Base-by-base conservation (phyloP, 2,329 filamentous ascomycete species). In the Alternaria postmessia region DNA sequence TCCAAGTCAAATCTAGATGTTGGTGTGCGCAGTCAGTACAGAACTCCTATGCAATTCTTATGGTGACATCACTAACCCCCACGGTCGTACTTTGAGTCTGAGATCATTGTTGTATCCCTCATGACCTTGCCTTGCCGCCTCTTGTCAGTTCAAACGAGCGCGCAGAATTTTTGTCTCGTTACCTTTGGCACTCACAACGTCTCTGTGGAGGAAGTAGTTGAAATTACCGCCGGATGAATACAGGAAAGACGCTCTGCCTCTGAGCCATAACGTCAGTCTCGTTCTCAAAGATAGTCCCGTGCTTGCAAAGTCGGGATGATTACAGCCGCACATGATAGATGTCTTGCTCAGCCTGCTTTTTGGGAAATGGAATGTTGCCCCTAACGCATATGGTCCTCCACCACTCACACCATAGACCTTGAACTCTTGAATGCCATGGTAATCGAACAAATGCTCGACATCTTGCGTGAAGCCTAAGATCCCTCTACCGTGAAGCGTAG, bases 391-490 rank as follows among this genome's bases (percentile, higher is more conserved):
- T 24, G 43, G 24, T 20, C 53, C 43, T 6, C 36, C 53, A 34
- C 28, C 44, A 32, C 34, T 24, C 14, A 26, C 24, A 24, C 34
- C n/a, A 18, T 38, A 32, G 8, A 49, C 16, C 18, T 22, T 51
- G 44, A 56, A 56, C 26, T 42, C 28, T 48, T 16, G 34, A 20
- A 56, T 18, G n/a, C 28, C 36, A 24, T 24, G 36, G 24, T 56
- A 43, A 49, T 56, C 4, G 20, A 56, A 26, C 46, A 51, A 34
- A 22, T 43, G 44, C 34, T 56, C 9, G 9, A 56, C 46, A 18
- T 56, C 44, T 16, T 30, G n/a, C 26, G 51, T 43, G 14, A 56
- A 49, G 4, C 20, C 44, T 11, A 28, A 8, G n/a, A 56, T 49
- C 1, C 36, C 26, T 41, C 46, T 49, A 3, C 30, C 22, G 24